These are phyloP conservation scores for Geotrichum australiense DNA, from an alignment of 1,139 yeast genomes.

Conservation along the genomic window DNA sequence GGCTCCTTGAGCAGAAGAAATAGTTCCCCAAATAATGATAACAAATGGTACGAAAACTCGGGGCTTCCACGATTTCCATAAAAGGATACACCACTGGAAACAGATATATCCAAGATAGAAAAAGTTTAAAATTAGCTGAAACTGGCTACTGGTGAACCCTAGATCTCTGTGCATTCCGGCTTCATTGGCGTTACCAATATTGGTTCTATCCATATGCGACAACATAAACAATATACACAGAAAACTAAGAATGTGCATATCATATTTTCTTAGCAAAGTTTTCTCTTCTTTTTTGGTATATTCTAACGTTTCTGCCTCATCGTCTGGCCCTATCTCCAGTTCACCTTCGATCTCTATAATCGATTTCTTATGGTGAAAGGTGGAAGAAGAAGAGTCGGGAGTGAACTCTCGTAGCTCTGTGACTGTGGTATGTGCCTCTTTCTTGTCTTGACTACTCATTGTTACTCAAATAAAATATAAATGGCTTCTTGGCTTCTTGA, in stretches of 20 bases:
- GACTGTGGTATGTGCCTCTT: conserved; percentile 1
- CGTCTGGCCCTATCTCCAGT: background rate
- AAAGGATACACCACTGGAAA: conserved; percentile 23
- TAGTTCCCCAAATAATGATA: conserved; percentile 28
- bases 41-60: conserved; percentile 25
- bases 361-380: background rate
- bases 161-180: conserved; percentile 47
- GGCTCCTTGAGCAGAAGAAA: conserved; percentile 25
- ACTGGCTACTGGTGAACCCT: conserved; percentile 38
- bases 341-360: background rate
- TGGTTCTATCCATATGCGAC: conserved; percentile 39
- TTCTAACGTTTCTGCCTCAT: background rate
- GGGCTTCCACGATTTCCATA: conserved; percentile 22
- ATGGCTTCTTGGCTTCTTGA: too few species aligned
- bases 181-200: conserved; percentile 46
- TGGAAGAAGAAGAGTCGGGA: background rate
- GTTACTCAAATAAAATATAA: background rate
- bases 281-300: conserved; percentile 19
- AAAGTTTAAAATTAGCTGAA: conserved; percentile 21
- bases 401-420: background rate
- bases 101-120: conserved; percentile 29
- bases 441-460: background rate
- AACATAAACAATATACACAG: conserved; percentile 25
- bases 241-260: conserved; percentile 24
- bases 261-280: conserved; percentile 21